Conservation (phyloP, 164 flowering plant species). For the Liquidambar formosana region DNA sequence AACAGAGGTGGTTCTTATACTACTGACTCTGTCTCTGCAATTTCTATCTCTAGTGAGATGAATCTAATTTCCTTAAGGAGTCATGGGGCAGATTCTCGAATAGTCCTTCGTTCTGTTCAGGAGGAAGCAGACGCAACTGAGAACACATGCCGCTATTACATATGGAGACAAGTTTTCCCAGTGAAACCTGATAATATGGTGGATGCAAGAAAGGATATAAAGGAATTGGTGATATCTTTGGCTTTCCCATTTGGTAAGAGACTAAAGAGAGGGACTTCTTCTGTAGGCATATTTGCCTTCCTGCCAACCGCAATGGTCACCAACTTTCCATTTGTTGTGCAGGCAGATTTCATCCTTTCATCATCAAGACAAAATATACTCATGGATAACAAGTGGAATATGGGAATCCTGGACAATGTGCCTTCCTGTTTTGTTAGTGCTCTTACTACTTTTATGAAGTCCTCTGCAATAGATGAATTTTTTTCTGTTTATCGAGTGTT, state of each 20-base stretch:
- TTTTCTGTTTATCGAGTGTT: constrained; percentile 8
- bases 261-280: not conserved
- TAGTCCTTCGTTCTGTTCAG: constrained; percentile 15
- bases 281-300: constrained; percentile 18
- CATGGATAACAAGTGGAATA: constrained; percentile 28
- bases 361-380: constrained; percentile 29
- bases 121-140: not conserved
- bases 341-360: constrained; percentile 30
- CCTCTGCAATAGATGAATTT: constrained; percentile 3
- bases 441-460: constrained; percentile 13
- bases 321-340: constrained; percentile 22
- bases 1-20: not conserved
- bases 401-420: constrained; percentile 29
- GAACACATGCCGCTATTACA: constrained; percentile 9
- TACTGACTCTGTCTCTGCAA: not conserved
- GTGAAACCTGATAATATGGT: constrained; percentile 8
- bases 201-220: not conserved
- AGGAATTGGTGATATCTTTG: not conserved
- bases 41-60: constrained; percentile 18
- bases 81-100: constrained; percentile 15
- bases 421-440: constrained; percentile 31
- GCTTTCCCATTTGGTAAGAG: constrained; percentile 3
- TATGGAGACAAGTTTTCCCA: constrained; percentile 28
- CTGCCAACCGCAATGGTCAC: constrained; percentile 30
- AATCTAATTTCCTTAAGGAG: not conserved